Evolutionary conservation across 176 grass and related monocot genomes (phyloP), one percentile per base, ranked within the genome.

Genomic region (Chrysopogon serrulatus): DNA sequence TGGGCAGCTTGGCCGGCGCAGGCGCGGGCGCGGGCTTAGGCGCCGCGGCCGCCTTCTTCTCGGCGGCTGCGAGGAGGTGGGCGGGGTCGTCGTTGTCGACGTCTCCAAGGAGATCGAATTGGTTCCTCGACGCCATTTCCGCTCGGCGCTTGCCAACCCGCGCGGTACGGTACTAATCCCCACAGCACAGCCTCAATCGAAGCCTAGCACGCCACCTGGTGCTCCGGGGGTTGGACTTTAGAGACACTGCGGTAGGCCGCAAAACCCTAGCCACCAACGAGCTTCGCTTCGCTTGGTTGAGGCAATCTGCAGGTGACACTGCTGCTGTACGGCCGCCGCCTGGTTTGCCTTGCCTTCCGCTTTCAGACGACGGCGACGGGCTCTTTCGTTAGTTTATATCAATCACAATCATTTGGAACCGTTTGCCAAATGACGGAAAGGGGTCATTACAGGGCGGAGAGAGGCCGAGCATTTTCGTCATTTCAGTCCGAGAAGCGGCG

Each of bases 81-180:
- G 89, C 73, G 0, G 81, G 88, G 68, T 97, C 94, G 74, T 93
- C 91, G 85, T 60, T 91, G 73, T 93, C 91, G 47, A 79, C 87
- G 87, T 90, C 94, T 30, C 72, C 88, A 65, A 97, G 94, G 73
- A 97, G 91, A 93, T 97, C 91, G 86, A 93, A 91, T n/a, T 90
- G 88, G 84, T 97, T 93, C 70, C 43, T 64, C 13, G 89, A 84
- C n/a, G 84, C 62, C 91, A 93, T 97, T 54, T 81, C 40, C 40
- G 28, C 14, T 11, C 21, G 51, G 51, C 21, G 21, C 21, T 54
- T 16, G 78, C 56, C 27, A 66, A 23, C 48, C 17, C 2, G 51
- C 42, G n/a, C 39, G 19, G 11, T 21, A 40, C 17, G 79, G 7
- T n/a, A 14, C 23, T 21, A 73, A 64, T 10, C 44, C 15, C 49